phyloP scores from a whole-genome alignment of 768 basidiomycete species.

The Tubosaeta sp. region DNA sequence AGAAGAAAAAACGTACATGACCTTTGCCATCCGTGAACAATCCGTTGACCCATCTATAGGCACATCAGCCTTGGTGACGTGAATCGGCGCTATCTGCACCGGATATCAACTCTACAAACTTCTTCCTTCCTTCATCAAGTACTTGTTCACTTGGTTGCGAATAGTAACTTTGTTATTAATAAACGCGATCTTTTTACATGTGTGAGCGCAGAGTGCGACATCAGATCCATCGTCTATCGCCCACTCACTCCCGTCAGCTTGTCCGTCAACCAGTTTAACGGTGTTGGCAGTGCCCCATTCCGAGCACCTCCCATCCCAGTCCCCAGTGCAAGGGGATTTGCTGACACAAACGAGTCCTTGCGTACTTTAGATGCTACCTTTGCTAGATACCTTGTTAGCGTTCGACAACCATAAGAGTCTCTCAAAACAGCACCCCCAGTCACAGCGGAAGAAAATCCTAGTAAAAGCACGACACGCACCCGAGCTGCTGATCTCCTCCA shows the following conservation, averaged over 20 bases:
- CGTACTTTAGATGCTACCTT: conserved; percentile 66
- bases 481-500: conserved; percentile 73
- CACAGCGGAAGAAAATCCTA: not conserved
- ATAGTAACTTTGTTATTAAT: not conserved
- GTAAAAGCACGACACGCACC: conserved; percentile 41
- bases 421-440: conserved; percentile 2
- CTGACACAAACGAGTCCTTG: conserved; percentile 74
- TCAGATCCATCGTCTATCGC: conserved; percentile 24
- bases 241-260: conserved; percentile 66
- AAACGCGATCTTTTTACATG: not conserved
- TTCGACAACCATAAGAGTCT: not conserved
- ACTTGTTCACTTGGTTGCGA: not conserved
- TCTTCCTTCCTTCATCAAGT: not conserved
- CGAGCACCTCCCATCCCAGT: conserved; percentile 55
- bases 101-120: not conserved
- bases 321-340: conserved; percentile 78
- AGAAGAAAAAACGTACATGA: conserved; percentile 70
- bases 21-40: not conserved
- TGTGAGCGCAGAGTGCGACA: not conserved
- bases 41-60: conserved; percentile 15
- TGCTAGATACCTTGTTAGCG: conserved; percentile 40
- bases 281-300: conserved; percentile 60
- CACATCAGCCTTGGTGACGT: conserved; percentile 22
- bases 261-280: conserved; percentile 75
- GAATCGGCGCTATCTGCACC: conserved; percentile 2